Conservation (phyloP, 805 yeast species). For the Metschnikowia drakensbergensis region DNA sequence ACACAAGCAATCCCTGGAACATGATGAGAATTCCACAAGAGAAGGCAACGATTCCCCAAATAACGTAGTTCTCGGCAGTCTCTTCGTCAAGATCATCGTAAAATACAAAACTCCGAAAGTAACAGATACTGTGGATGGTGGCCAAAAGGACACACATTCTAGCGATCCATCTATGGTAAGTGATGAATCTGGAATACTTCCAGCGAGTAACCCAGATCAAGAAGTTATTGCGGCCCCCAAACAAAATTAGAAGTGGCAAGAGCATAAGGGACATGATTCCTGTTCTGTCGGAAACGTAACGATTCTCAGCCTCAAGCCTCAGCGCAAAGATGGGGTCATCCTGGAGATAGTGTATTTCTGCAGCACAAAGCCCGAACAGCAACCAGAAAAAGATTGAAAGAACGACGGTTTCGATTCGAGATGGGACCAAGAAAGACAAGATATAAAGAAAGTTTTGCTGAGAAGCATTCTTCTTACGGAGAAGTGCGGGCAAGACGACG, state of each 20-base stretch:
- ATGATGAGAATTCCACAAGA: slow-evolving; percentile 12
- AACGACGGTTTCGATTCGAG: slow-evolving; percentile 23
- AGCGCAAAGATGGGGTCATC: slow-evolving; percentile 7
- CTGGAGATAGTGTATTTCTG: slow-evolving; percentile 7
- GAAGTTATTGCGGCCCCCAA: slow-evolving; percentile 20
- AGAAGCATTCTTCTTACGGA: slow-evolving; percentile 12
- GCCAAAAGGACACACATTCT: slow-evolving; percentile 14
- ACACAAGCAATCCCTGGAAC: slow-evolving; percentile 16
- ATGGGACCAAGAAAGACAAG: slow-evolving; percentile 29
- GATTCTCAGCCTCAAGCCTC: slow-evolving; percentile 6
- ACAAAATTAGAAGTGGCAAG: slow-evolving; percentile 15
- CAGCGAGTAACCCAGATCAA: slow-evolving; percentile 17
- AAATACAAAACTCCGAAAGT: slow-evolving; percentile 5
- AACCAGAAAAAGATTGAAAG: slow-evolving; percentile 20
- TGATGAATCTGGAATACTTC: slow-evolving; percentile 15
- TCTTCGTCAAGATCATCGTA: slow-evolving; percentile 6
- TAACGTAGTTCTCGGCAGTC: slow-evolving; percentile 8
- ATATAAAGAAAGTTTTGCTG: slow-evolving; percentile 9
- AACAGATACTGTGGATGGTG: slow-evolving; percentile 12
- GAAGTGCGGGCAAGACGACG: slow-evolving; percentile 28
- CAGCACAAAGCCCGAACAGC: slow-evolving; percentile 13
- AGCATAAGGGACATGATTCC: slow-evolving; percentile 11
- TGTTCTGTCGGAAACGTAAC: slow-evolving; percentile 17
- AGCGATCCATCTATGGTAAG: slow-evolving; percentile 17
- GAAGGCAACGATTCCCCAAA: slow-evolving; percentile 14